Percentiles rank a stretch among this genome's conserved stretches.
These are phyloP conservation scores for Tolypocladium ovalisporum DNA, from an alignment of 2,329 filamentous ascomycete species.

Conservation along the genomic window DNA sequence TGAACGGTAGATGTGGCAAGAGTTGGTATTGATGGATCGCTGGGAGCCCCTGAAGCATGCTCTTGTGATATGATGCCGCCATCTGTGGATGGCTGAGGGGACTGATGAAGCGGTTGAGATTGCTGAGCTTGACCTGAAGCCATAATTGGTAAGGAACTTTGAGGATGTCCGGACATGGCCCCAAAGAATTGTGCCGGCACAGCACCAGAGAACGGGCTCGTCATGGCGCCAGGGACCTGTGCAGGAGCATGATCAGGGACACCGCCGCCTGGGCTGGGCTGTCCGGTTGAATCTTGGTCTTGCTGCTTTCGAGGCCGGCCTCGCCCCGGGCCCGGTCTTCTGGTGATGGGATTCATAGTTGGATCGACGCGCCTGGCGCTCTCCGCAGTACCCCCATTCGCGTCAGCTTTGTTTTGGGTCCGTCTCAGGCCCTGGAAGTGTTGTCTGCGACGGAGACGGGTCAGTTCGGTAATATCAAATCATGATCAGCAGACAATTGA, in stretches of 20 bases:
- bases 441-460: constrained; percentile 30
- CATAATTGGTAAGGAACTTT: neutral
- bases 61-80: neutral
- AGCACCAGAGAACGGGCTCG: neutral
- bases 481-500: neutral
- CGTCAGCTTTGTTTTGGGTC: constrained; percentile 41
- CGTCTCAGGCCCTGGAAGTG: constrained; percentile 50
- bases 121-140: neutral
- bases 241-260: neutral
- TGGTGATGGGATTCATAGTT: constrained; percentile 46
- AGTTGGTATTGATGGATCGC: neutral
- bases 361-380: constrained; percentile 34
- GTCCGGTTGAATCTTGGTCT: constrained; percentile 6
- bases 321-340: constrained; percentile 46
- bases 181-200: constrained; percentile 1
- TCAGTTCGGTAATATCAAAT: neutral
- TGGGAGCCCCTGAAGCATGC: neutral
- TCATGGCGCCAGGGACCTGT: neutral
- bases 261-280: neutral
- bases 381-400: constrained; percentile 22
- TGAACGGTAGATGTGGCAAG: neutral
- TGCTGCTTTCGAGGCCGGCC: constrained; percentile 39
- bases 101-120: neutral
- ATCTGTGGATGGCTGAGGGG: neutral
- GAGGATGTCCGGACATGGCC: neutral